Conservation (phyloP, 768 basidiomycete genomes). For the Floccularia luteovirens region DNA sequence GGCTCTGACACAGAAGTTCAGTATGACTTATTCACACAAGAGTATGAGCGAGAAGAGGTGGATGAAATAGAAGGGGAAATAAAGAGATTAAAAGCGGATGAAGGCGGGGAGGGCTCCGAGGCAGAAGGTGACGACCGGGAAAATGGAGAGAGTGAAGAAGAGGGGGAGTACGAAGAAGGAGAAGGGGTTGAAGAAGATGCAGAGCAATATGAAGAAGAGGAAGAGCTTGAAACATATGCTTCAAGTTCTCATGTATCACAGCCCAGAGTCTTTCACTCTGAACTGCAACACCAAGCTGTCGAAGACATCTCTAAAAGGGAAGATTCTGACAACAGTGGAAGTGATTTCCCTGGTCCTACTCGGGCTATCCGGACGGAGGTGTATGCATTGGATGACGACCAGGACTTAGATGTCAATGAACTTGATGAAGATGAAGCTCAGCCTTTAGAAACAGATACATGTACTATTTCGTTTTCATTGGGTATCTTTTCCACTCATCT, state of each 20-base stretch:
- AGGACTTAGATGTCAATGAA: too few relatives aligned
- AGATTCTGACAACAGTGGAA: too few relatives aligned
- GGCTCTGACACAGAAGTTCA: neutral
- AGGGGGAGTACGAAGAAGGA: conserved; percentile 3
- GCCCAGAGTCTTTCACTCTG: too few relatives aligned
- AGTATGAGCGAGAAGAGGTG: conserved; percentile 6
- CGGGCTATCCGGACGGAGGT: too few relatives aligned
- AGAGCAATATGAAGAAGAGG: conserved; percentile 4
- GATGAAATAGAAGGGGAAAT: conserved; percentile 6
- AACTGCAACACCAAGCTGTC: too few relatives aligned
- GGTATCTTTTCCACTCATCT: conserved; percentile 5
- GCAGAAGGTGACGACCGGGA: neutral
- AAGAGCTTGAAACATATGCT: conserved; percentile 4
- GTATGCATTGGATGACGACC: conserved; percentile 8
- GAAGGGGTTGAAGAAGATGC: conserved; percentile 5
- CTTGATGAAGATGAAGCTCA: conserved; percentile 20
- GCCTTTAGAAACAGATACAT: conserved; percentile 22
- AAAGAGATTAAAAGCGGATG: conserved; percentile 4
- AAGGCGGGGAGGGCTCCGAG: neutral
- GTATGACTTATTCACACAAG: conserved; percentile 5
- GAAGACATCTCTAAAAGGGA: too few relatives aligned
- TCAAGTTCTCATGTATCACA: too few relatives aligned
- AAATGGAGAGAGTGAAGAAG: neutral
- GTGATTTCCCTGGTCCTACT: too few relatives aligned
- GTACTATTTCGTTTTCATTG: conserved; percentile 11